Conservation (phyloP, 2,329 filamentous ascomycete genomes). For the Colletotrichum australisinense region DNA sequence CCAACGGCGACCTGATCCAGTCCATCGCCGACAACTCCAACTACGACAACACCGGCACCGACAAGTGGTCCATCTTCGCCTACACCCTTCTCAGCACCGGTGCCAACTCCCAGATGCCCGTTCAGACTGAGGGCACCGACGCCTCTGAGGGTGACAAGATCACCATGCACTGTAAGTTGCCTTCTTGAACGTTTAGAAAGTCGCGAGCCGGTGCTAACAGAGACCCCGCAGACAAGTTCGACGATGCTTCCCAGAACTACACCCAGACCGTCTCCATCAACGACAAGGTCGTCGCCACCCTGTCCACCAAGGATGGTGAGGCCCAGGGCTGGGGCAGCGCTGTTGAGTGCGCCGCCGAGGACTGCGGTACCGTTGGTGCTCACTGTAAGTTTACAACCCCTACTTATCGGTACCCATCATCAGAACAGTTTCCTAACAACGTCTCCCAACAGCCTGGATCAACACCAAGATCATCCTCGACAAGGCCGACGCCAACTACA, state of each 20-base stretch:
- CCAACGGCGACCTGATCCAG: constrained; percentile 58
- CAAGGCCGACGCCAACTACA: constrained; percentile 31
- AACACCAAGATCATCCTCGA: constrained; percentile 33
- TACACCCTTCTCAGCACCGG: constrained; percentile 53
- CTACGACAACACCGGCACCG: constrained; percentile 44
- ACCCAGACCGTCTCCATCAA: constrained; percentile 32
- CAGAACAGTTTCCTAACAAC: background rate
- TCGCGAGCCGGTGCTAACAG: background rate
- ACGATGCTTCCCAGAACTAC: constrained; percentile 29
- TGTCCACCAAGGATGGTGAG: constrained; percentile 56
- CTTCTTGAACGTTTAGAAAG: no score
- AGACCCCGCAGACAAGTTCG: constrained; percentile 15
- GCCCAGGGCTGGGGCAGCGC: constrained; percentile 56
- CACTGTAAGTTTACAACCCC: constrained; percentile 1
- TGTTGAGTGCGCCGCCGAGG: constrained; percentile 76
- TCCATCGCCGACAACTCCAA: constrained; percentile 53
- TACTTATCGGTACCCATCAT: background rate
- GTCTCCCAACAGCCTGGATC: constrained; percentile 14
- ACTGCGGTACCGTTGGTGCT: constrained; percentile 68
- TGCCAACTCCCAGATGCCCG: constrained; percentile 21
- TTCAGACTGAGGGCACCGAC: constrained; percentile 25
- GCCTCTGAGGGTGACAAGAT: constrained; percentile 26
- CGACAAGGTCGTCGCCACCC: constrained; percentile 48
- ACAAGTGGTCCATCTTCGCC: constrained; percentile 54
- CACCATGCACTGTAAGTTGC: constrained; percentile 28